phyloP scores from a whole-genome alignment of 768 basidiomycete species.

The Agrocybe chaxingu region DNA sequence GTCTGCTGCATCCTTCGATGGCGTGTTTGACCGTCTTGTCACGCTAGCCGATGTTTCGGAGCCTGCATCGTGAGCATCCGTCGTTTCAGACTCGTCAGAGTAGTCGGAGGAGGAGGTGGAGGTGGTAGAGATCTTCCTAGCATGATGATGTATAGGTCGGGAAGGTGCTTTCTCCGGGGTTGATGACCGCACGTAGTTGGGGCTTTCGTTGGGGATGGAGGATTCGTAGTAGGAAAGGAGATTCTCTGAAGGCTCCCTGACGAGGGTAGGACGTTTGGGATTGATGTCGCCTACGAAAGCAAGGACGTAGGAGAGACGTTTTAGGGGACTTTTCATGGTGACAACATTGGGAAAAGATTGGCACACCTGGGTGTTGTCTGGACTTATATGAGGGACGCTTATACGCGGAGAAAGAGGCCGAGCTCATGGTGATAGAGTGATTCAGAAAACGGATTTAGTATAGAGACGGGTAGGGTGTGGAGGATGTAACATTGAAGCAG shows the following conservation, averaged over 20 bases:
- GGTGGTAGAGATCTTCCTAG: slow-evolving; percentile 25
- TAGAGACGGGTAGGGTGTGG: background rate
- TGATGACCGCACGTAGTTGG: slow-evolving; percentile 17
- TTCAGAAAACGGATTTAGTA: background rate
- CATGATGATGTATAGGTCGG: slow-evolving; percentile 18
- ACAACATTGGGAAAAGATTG: slow-evolving; percentile 9
- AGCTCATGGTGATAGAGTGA: slow-evolving; percentile 15
- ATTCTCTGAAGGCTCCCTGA: slow-evolving; percentile 19
- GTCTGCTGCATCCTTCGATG: slow-evolving; percentile 59
- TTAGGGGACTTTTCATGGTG: slow-evolving; percentile 29
- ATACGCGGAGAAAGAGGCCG: slow-evolving; percentile 5
- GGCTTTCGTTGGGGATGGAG: slow-evolving; percentile 38
- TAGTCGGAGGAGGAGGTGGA: slow-evolving; percentile 51
- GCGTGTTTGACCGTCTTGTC: slow-evolving; percentile 45
- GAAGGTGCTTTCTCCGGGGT: slow-evolving; percentile 18
- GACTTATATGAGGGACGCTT: slow-evolving; percentile 18
- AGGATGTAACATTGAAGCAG: background rate
- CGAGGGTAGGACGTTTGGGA: slow-evolving; percentile 16
- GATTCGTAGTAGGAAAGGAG: slow-evolving; percentile 45
- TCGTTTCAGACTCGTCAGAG: slow-evolving; percentile 39
- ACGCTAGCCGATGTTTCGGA: slow-evolving; percentile 24
- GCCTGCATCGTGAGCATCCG: slow-evolving; percentile 23
- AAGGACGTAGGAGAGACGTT: slow-evolving; percentile 27
- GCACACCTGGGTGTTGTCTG: slow-evolving; percentile 14
- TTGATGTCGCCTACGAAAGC: slow-evolving; percentile 21